phyloP scores from a whole-genome alignment of 129 eudicot species.

The Flaveria ramosissima region DNA sequence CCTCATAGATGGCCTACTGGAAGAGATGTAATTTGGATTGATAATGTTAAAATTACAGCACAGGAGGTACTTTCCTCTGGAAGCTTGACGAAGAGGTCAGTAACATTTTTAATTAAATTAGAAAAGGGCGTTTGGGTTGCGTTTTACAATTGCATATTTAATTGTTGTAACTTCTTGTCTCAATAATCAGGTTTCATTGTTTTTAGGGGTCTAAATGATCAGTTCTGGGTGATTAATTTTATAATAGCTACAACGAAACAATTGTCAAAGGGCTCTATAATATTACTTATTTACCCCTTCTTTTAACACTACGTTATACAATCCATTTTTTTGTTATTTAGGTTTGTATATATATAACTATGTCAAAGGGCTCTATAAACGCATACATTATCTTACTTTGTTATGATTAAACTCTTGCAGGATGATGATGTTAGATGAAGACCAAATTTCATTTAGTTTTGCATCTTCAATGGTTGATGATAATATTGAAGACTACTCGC shows the following conservation, averaged over 20 bases:
- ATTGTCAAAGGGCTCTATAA: background rate
- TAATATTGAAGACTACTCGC: conserved; percentile 86
- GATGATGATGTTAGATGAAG: conserved; percentile 99
- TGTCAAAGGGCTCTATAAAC: too few species aligned
- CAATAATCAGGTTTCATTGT: background rate
- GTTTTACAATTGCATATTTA: background rate
- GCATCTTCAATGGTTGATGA: conserved; percentile 80
- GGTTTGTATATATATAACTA: background rate
- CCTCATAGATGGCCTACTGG: conserved; percentile 99
- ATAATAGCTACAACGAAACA: background rate
- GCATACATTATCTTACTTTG: background rate
- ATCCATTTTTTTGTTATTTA: background rate
- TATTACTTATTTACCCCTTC: too few species aligned
- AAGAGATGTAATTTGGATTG: conserved; percentile 96
- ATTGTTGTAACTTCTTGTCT: background rate
- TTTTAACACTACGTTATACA: background rate
- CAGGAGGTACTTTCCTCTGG: conserved; percentile 98
- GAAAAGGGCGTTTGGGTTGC: background rate
- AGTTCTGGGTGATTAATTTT: background rate
- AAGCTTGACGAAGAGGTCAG: conserved; percentile 88
- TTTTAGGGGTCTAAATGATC: background rate
- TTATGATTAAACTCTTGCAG: conserved; percentile 32
- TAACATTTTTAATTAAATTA: background rate
- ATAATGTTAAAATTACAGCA: conserved; percentile 85
- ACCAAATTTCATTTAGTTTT: conserved; percentile 89